phyloP scores from a whole-genome alignment of 1,284 basidiomycete species.

The Phlebopus sp. region DNA sequence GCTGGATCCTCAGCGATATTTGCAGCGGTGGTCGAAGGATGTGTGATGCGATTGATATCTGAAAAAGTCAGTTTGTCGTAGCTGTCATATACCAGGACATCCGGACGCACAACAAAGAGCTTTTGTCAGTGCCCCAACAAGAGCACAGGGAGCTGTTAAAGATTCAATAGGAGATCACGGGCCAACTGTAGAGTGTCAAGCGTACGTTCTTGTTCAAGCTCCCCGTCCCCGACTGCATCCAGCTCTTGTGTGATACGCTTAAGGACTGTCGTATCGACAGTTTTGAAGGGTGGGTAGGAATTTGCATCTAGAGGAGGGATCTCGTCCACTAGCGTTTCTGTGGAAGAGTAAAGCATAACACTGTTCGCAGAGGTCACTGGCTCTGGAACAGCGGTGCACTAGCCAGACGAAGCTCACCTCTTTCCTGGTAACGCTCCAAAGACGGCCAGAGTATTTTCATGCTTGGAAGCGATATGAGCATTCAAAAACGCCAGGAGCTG shows the following conservation, averaged over 20 bases:
- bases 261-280: conserved; percentile 68
- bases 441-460: conserved; percentile 91
- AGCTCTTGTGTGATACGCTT: conserved; percentile 62
- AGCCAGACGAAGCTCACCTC: conserved; percentile 46
- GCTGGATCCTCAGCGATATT: conserved; percentile 39
- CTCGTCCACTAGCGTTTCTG: conserved; percentile 43
- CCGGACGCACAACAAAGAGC: conserved; percentile 78
- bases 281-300: conserved; percentile 79
- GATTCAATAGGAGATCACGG: conserved; percentile 1
- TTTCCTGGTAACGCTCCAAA: conserved; percentile 86
- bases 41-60: conserved; percentile 84
- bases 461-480: conserved; percentile 84
- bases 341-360: conserved; percentile 71
- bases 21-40: conserved; percentile 37
- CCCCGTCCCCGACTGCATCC: conserved; percentile 43
- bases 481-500: conserved; percentile 91
- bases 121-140: conserved; percentile 87
- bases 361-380: conserved; percentile 35
- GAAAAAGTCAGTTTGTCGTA: conserved; percentile 9
- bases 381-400: background rate
- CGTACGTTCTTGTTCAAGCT: conserved; percentile 50
- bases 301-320: conserved; percentile 61
- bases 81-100: background rate
- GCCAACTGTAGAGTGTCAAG: conserved; percentile 4
- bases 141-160: conserved; percentile 57